Percentiles rank a stretch among this genome's conserved stretches.
Conservation (phyloP, 495 filamentous ascomycete species). For the Tuber calosporum region DNA sequence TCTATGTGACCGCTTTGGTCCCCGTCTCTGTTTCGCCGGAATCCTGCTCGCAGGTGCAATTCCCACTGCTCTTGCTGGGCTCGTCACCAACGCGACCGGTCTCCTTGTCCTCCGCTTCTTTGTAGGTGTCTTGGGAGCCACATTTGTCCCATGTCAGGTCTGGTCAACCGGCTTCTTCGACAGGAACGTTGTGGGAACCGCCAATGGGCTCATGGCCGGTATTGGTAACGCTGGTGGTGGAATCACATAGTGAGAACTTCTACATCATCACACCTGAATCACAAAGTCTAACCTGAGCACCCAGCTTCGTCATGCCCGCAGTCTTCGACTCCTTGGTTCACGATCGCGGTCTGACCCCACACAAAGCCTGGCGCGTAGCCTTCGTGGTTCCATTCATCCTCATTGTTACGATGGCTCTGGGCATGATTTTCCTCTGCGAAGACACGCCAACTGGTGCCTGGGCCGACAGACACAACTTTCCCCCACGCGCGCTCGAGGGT, state of each 20-base stretch:
- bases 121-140: constrained; percentile 82
- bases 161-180: constrained; percentile 96
- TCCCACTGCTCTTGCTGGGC: constrained; percentile 75
- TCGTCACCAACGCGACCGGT: constrained; percentile 60
- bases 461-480: constrained; percentile 58
- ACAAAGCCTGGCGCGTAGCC: constrained; percentile 74
- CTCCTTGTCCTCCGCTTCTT: constrained; percentile 81
- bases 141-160: constrained; percentile 91
- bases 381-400: constrained; percentile 79
- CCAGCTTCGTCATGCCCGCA: constrained; percentile 89
- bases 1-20: constrained; percentile 76
- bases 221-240: constrained; percentile 88
- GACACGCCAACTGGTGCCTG: constrained; percentile 81
- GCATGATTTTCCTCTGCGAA: constrained; percentile 66
- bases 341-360: constrained; percentile 51
- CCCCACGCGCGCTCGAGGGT: constrained; percentile 47
- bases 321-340: constrained; percentile 73
- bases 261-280: neutral
- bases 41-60: constrained; percentile 68
- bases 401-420: constrained; percentile 57
- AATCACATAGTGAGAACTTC: constrained; percentile 48
- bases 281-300: constrained; percentile 19
- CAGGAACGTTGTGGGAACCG: constrained; percentile 87
- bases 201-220: constrained; percentile 79
- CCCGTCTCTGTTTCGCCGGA: constrained; percentile 67